Evolutionary conservation across 1,284 basidiomycete species (phyloP), one percentile per base, ranked within the genome.

Genomic region (Tremellales sp.): DNA sequence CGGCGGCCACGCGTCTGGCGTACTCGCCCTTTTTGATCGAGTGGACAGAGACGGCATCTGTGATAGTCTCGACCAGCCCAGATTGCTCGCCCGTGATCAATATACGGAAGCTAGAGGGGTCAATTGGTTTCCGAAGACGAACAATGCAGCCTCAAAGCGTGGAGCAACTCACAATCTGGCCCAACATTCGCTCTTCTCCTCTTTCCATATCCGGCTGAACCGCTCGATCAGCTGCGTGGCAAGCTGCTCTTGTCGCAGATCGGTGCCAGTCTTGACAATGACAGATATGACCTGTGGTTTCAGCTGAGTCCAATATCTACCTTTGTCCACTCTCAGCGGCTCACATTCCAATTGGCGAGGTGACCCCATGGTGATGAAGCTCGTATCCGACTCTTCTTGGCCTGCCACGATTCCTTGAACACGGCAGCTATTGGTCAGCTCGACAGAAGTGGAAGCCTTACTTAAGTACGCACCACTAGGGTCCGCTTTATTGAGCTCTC

Each of bases 21-120:
- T 98, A 98, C 66, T 97, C 92, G 3, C 91, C 87, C 75, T 98
- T 99, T 79, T 98, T 98, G 74, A 99, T 96, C 8, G 94, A 97
- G 72, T 99, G 96, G 61, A 99, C 90, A 12, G 92, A 97, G 2
- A 98, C 89, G 1, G 94, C 89, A 63, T 99, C 96, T 5, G 89
- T 94, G 55, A 94, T 92, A 0, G 91, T 94, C 75, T 94, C 90
- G 6, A 94, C 89, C 46, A 99, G 75, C 10, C 94, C 96, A 17
- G 92, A 96, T 8, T 82, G 84, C 53, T 89, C 89, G 21, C 91
- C 91, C 2, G 93, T 97, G 56, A 97, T 96, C 45, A 97, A 76
- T 53, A 99, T 98, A 4, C 89, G 84, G 72, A 82, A 82, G 69
- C 77, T 78, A 55, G n/a, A n/a, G 2, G 5, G 25, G 29, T 27